Evolutionary conservation across 305 asterid genomes (phyloP), one percentile per base, ranked within the genome.

Genomic region (Plantago coronopus): DNA sequence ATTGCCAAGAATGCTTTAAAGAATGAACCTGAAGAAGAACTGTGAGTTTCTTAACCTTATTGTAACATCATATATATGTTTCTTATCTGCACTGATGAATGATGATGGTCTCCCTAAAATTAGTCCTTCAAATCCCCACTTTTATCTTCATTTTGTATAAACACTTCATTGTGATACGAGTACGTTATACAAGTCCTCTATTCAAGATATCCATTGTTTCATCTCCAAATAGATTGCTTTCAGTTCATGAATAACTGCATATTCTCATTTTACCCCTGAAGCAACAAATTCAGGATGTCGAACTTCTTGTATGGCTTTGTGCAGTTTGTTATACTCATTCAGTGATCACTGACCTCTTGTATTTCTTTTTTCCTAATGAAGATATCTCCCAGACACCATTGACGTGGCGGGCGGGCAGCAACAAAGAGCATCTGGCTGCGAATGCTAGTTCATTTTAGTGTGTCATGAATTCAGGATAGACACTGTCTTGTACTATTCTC

Each of bases 21-120:
- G 74, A 79, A 79, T 76, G 94, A 84, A 68, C 87, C 89, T 10
- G 83, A 82, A 57, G 93, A 84, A 78, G 94, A 85, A 72, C 62
- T 80, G 94, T 85, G 66, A 80, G 94, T 78, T 54, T 17, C 34
- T 43, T 48, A n/a, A 45, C 46, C 20, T 16, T 31, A 16, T 45
- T n/a, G n/a, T 50, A 37, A 38, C 29, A 56, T 19, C 15, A 20
- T 14, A 38, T 12, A 20, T 51, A 4, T 51, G 57, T 23, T 51
- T 11, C 37, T 12, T 47, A 21, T 51, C 34, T 22, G 13, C 44
- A 34, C 3, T 38, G n/a, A n/a, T n/a, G n/a, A n/a, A n/a, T n/a
- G n/a, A n/a, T n/a, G 44, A 38, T 38, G 44, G 13, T 12, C 13
- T 9, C 13, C 13, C 14, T 3, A 11, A 38, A 38, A 11, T 15